Evolutionary conservation across 805 yeast species (phyloP).

Genomic region (Candida nonsorbophila): DNA sequence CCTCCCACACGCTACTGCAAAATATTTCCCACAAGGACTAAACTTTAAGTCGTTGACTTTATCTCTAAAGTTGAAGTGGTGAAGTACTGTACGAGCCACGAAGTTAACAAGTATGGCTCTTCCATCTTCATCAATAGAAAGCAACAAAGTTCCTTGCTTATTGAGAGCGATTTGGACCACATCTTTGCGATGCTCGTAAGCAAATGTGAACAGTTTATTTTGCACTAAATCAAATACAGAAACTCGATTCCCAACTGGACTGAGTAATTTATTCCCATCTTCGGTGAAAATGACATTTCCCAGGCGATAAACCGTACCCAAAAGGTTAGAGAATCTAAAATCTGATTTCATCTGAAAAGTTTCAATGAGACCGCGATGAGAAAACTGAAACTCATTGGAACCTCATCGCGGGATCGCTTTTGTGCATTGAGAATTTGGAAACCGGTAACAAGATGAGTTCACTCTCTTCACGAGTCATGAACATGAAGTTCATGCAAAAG

Average conservation of each 20-base stretch:
- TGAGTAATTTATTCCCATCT: conserved; percentile 77
- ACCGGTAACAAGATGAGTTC: conserved; percentile 18
- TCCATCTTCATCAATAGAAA: conserved; percentile 88
- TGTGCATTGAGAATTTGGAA: conserved; percentile 2
- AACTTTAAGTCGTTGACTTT: conserved; percentile 69
- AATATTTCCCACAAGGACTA: conserved; percentile 81
- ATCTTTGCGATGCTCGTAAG: conserved; percentile 88
- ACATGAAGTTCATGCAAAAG: conserved; percentile 64
- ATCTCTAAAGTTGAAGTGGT: conserved; percentile 90
- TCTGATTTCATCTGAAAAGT: conserved; percentile 70
- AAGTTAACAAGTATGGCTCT: conserved; percentile 89
- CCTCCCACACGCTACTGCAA: conserved; percentile 81
- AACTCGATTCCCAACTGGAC: conserved; percentile 94
- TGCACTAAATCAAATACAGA: conserved; percentile 81
- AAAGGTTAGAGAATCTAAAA: conserved; percentile 76
- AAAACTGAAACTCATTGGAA: background rate
- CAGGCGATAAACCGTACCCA: conserved; percentile 91
- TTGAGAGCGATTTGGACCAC: conserved; percentile 77
- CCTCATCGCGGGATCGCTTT: background rate
- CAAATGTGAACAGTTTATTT: conserved; percentile 82
- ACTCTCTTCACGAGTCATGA: conserved; percentile 65
- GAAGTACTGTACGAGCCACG: conserved; percentile 75
- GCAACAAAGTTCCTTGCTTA: conserved; percentile 69
- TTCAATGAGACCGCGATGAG: conserved; percentile 8
- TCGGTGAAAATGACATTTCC: conserved; percentile 86